Base-by-base conservation (phyloP, 1,284 basidiomycete species). In the Heterobasidion irregulare region DNA sequence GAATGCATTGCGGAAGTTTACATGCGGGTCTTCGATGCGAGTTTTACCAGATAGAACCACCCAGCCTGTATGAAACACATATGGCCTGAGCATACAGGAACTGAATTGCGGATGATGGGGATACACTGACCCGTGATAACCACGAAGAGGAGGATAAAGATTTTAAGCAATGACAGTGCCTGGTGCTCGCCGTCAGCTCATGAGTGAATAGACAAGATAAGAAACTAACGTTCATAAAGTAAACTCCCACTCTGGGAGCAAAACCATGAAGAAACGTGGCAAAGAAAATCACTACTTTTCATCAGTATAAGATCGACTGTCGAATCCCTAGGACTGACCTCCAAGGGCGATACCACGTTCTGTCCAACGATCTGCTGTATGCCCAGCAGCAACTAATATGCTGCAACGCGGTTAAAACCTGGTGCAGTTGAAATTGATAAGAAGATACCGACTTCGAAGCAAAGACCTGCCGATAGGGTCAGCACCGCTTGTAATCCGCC, bases 331-430 rank as follows among this genome's bases (percentile, higher is more conserved):
- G 26, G 26, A 61, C 68, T 2, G 50, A 79, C 77, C 79, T 68
- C 68, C 82, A 3, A 82, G 62, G 2, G 78, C 83, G 50, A 84
- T 83, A 0, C 79, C 80, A 53, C 81, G 76, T 8, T 75, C 73
- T 1, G 66, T 67, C 83, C 83, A 84, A 9, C 69, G 68, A 16
- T 65, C 69, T 0, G 73, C 70, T 0, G 61, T 61, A 18, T 71
- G 64, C 2, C 72, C 77, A 2, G 74, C 79, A 2, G 72, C 68
- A 47, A 77, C 63, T n/a, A 79, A 70, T 46, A 79, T 80, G 57
- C 80, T 82, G 54, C 19, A 52, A 41, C 10, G 35, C 13, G 15
- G 8, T 44, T 4, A 26, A 10, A 36, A 9, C n/a, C 8, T 18
- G 26, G 41, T 8, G 45, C 16, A 34, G 58, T 26, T 26, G 26